These are phyloP conservation scores for Viola odorata DNA, from an alignment of 345 rosid species.

Conservation along the genomic window DNA sequence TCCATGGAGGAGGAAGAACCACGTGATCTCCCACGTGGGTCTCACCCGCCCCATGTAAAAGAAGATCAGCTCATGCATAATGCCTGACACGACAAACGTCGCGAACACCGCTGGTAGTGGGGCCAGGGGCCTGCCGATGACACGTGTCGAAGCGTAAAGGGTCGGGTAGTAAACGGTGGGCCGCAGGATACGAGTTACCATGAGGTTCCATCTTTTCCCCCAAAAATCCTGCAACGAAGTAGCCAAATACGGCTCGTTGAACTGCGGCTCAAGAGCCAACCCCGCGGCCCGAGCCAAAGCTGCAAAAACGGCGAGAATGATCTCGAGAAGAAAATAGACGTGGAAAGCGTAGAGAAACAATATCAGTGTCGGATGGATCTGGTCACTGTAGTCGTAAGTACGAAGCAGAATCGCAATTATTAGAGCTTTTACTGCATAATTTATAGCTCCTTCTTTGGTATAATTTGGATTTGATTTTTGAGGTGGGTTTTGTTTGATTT, in stretches of 20 bases:
- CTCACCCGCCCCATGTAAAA: constrained; percentile 42
- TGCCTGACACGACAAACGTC: constrained; percentile 46
- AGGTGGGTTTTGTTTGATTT: not conserved
- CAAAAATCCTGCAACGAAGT: constrained; percentile 75
- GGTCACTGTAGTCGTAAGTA: constrained; percentile 6
- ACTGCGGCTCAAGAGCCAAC: constrained; percentile 21
- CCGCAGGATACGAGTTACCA: constrained; percentile 46
- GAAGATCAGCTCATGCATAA: constrained; percentile 61
- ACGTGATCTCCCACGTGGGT: constrained; percentile 45
- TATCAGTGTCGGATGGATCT: constrained; percentile 5
- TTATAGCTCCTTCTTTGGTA: not conserved
- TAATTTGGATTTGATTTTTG: not conserved
- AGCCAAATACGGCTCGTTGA: constrained; percentile 24
- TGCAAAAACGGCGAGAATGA: constrained; percentile 8
- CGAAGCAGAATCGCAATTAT: not conserved
- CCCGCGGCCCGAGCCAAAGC: constrained; percentile 13
- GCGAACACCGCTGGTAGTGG: constrained; percentile 29
- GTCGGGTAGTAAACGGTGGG: constrained; percentile 55
- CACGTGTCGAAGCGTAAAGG: constrained; percentile 2
- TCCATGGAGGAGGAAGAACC: constrained; percentile 57
- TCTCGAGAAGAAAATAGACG: constrained; percentile 13
- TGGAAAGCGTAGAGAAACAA: constrained; percentile 3
- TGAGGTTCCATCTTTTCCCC: constrained; percentile 72
- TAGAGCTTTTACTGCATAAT: constrained; percentile 4
- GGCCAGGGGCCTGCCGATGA: constrained; percentile 36